phyloP scores from a whole-genome alignment of 1,284 basidiomycete species.

The Marasmius tenuissimus region DNA sequence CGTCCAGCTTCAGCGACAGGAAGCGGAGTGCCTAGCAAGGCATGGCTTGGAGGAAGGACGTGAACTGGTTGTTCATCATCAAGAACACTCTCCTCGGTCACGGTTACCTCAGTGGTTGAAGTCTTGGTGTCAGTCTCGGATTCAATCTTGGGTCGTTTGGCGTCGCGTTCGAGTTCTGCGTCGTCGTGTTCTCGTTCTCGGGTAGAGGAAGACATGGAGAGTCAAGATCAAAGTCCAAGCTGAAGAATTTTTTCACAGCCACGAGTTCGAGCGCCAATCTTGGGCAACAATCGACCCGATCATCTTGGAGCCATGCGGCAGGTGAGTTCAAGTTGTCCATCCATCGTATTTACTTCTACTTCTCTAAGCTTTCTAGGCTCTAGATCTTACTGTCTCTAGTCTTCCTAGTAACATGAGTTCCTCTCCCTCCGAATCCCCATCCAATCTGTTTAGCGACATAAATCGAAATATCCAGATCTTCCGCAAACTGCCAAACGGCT shows the following conservation, averaged over 20 bases:
- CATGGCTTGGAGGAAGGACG: conserved; percentile 73
- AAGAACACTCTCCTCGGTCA: conserved; percentile 16
- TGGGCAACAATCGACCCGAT: too few species aligned
- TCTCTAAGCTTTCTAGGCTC: neutral
- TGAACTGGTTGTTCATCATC: conserved; percentile 23
- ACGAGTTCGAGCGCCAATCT: neutral
- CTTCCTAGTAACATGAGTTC: neutral
- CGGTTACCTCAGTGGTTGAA: neutral
- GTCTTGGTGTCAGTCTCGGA: conserved; percentile 11
- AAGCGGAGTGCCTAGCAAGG: conserved; percentile 55
- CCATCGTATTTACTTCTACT: neutral
- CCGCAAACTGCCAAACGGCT: conserved; percentile 49
- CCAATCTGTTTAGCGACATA: conserved; percentile 49
- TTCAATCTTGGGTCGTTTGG: conserved; percentile 59
- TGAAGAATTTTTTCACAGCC: neutral
- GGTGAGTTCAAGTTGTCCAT: neutral
- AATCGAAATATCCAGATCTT: conserved; percentile 47
- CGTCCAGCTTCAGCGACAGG: conserved; percentile 49
- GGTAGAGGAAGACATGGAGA: conserved; percentile 32
- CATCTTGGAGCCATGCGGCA: too few species aligned
- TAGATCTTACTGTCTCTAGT: neutral
- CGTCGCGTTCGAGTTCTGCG: conserved; percentile 40
- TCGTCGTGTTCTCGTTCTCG: conserved; percentile 57
- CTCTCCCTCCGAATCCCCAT: conserved; percentile 43
- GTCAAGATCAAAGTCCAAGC: conserved; percentile 7